Conservation (phyloP, 768 basidiomycete species). For the Termitomyces sp. region DNA sequence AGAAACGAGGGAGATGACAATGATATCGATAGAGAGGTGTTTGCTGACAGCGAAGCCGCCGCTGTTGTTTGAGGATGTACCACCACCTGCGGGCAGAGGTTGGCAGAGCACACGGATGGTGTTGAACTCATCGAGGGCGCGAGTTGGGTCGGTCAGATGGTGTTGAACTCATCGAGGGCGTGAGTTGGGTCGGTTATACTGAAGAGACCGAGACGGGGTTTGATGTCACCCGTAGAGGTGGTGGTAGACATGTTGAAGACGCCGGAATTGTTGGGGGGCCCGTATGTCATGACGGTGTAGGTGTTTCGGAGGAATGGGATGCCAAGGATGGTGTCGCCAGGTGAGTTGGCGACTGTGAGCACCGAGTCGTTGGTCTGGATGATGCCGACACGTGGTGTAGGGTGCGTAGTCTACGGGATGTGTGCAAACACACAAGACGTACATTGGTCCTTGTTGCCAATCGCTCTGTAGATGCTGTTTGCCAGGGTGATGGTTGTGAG, state of each 20-base stretch:
- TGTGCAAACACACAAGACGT: slow-evolving; percentile 21
- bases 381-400: slow-evolving; percentile 61
- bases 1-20: slow-evolving; percentile 58
- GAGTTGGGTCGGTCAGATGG: no score
- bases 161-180: no score
- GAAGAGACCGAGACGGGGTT: slow-evolving; percentile 54
- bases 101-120: slow-evolving; percentile 63
- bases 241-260: background rate
- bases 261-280: background rate
- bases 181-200: slow-evolving; percentile 62
- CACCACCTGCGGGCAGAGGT: no score
- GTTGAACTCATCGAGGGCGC: slow-evolving; percentile 63
- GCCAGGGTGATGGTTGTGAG: slow-evolving; percentile 57
- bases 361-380: slow-evolving; percentile 52
- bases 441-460: slow-evolving; percentile 67
- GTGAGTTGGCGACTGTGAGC: slow-evolving; percentile 28
- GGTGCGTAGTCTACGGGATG: slow-evolving; percentile 77
- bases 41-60: slow-evolving; percentile 20
- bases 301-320: no score
- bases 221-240: slow-evolving; percentile 16
- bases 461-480: slow-evolving; percentile 73
- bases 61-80: no score
- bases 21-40: slow-evolving; percentile 52
- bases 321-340: slow-evolving; percentile 71
- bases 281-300: slow-evolving; percentile 66